Percentiles rank a stretch among this genome's conserved stretches.
phyloP scores from a whole-genome alignment of 208 protist genomes.

The Spongospora subterranea region DNA sequence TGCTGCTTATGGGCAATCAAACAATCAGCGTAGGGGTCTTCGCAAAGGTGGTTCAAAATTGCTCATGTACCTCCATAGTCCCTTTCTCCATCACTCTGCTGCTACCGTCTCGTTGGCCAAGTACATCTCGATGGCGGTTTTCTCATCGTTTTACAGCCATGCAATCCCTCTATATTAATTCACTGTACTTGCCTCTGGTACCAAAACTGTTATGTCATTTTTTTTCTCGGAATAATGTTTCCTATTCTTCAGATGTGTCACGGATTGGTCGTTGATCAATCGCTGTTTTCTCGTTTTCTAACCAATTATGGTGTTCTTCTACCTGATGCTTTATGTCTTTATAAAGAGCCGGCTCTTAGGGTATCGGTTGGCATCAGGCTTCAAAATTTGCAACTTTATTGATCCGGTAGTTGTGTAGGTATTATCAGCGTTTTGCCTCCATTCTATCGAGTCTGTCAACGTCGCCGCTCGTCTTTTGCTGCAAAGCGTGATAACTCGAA shows the following conservation, averaged over 20 bases:
- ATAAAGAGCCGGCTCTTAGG: slow-evolving; percentile 37
- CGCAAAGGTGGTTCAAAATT: neutral
- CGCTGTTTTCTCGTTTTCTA: neutral
- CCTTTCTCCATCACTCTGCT: slow-evolving; percentile 19
- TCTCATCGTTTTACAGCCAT: slow-evolving; percentile 1
- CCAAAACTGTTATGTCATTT: neutral
- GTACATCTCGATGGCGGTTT: slow-evolving; percentile 25
- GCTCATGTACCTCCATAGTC: neutral
- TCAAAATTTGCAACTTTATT: neutral
- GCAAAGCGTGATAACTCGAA: slow-evolving; percentile 1
- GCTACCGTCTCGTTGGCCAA: slow-evolving; percentile 3
- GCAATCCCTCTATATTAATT: slow-evolving; percentile 26
- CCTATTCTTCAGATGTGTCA: neutral
- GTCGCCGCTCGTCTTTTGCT: slow-evolving; percentile 13
- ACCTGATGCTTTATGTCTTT: slow-evolving; percentile 29
- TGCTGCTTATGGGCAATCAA: neutral
- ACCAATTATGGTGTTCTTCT: slow-evolving; percentile 51
- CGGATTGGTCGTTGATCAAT: slow-evolving; percentile 5
- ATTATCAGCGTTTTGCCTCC: slow-evolving; percentile 6
- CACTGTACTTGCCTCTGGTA: slow-evolving; percentile 33
- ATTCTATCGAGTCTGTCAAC: neutral
- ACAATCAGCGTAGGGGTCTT: neutral
- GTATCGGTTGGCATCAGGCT: neutral
- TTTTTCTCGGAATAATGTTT: neutral
- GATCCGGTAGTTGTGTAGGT: neutral